phyloP scores from a whole-genome alignment of 2,329 filamentous ascomycete species.

The Xylariaceae sp. region DNA sequence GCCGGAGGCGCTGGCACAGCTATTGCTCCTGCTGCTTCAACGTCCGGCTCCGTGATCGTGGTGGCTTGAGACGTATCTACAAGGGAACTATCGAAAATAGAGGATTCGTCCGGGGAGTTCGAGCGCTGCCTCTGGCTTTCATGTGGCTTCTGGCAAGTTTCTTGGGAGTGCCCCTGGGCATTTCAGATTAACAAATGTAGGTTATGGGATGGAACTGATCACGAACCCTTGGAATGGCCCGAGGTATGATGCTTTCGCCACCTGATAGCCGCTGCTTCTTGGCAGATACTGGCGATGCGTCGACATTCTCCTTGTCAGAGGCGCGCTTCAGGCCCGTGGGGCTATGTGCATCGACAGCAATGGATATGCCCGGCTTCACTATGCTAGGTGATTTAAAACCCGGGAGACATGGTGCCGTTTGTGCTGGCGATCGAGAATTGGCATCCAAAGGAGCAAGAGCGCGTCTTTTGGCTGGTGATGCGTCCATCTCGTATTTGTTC shows the following conservation, averaged over 20 bases:
- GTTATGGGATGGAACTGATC: no score
- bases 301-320: conserved; percentile 10
- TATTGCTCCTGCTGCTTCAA: conserved; percentile 15
- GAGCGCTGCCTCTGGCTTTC: conserved; percentile 15
- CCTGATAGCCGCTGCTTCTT: conserved; percentile 19
- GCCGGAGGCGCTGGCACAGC: background rate
- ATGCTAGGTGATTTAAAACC: conserved; percentile 1
- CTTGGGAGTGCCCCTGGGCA: no score
- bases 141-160: conserved; percentile 7
- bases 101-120: conserved; percentile 39
- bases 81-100: conserved; percentile 46
- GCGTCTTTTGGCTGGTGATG: conserved; percentile 26
- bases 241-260: conserved; percentile 1
- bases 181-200: no score
- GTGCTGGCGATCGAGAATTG: conserved; percentile 21
- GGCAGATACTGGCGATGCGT: conserved; percentile 5
- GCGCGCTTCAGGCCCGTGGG: conserved; percentile 12
- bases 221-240: no score
- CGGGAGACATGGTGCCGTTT: background rate
- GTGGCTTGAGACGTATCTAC: conserved; percentile 46
- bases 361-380: conserved; percentile 8
- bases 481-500: background rate
- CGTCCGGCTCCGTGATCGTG: conserved; percentile 45
- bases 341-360: conserved; percentile 2
- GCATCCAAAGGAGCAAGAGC: conserved; percentile 23